These are phyloP conservation scores for Sanghuangporus sanghuang DNA, from an alignment of 1,284 basidiomycete species.

Conservation along the genomic window DNA sequence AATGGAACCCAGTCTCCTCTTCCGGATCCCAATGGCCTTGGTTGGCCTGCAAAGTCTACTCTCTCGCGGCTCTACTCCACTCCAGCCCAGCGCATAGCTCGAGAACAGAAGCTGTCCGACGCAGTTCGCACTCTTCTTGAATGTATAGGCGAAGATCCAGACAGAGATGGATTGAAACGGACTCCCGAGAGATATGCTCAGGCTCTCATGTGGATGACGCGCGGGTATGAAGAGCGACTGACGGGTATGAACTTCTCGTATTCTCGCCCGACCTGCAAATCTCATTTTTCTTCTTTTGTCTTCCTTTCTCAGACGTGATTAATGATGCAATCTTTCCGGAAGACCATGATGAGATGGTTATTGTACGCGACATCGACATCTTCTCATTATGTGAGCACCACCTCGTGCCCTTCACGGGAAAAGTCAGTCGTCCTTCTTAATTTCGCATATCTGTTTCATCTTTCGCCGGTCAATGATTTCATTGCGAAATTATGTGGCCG, in stretches of 20 bases:
- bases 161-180: slow-evolving; percentile 84
- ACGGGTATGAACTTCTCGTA: slow-evolving; percentile 49
- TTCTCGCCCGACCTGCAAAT: neutral
- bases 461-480: slow-evolving; percentile 50
- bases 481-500: neutral
- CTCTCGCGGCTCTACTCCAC: slow-evolving; percentile 79
- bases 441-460: slow-evolving; percentile 6
- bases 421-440: slow-evolving; percentile 48
- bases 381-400: slow-evolving; percentile 99
- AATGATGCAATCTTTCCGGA: slow-evolving; percentile 99
- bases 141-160: slow-evolving; percentile 97
- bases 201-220: slow-evolving; percentile 98
- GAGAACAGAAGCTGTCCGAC: slow-evolving; percentile 73
- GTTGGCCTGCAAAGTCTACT: slow-evolving; percentile 96
- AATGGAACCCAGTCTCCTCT: slow-evolving; percentile 37
- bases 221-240: slow-evolving; percentile 94
- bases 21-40: slow-evolving; percentile 83
- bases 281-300: neutral
- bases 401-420: slow-evolving; percentile 97
- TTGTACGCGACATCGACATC: slow-evolving; percentile 96
- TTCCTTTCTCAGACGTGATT: slow-evolving; percentile 73
- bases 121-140: slow-evolving; percentile 93
- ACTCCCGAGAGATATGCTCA: slow-evolving; percentile 97
- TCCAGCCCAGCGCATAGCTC: slow-evolving; percentile 61
- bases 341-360: slow-evolving; percentile 99